Evolutionary conservation across 257 asterid genomes (phyloP).

Genomic region (Solanum neorickii): DNA sequence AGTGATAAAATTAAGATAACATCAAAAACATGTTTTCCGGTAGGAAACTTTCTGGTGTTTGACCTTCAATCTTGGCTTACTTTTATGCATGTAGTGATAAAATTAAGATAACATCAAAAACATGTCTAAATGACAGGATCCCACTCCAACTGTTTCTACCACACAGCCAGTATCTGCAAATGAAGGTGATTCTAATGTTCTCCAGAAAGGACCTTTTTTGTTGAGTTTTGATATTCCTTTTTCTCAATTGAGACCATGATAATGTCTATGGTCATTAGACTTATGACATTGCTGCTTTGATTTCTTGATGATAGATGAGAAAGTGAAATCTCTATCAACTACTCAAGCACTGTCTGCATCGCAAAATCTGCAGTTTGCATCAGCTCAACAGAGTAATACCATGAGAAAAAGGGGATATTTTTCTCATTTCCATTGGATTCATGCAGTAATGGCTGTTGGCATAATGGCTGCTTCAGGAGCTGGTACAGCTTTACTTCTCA

Average conservation of each 20-base stretch:
- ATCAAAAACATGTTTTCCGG: conserved; percentile 35
- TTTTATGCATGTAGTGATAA: background rate
- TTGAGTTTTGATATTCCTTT: background rate
- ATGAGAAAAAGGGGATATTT: conserved; percentile 35
- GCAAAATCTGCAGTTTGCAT: conserved; percentile 37
- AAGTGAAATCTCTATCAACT: conserved; percentile 30
- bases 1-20: background rate
- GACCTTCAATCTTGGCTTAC: background rate
- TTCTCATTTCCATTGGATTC: conserved; percentile 70
- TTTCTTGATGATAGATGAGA: conserved; percentile 36
- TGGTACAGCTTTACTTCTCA: conserved; percentile 66
- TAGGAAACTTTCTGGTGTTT: conserved; percentile 13
- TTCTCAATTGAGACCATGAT: background rate
- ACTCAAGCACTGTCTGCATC: conserved; percentile 38
- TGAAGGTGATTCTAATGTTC: conserved; percentile 35
- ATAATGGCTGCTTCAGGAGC: conserved; percentile 72
- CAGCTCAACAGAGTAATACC: conserved; percentile 20
- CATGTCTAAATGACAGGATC: conserved; percentile 42
- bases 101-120: background rate
- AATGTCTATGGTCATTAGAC: background rate
- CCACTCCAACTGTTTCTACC: conserved; percentile 42
- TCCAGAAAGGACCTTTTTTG: background rate
- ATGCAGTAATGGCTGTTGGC: conserved; percentile 70
- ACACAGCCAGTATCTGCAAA: conserved; percentile 31
- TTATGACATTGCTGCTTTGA: background rate